phyloP scores from a whole-genome alignment of 768 basidiomycete genomes.

The Boletus huronensis region DNA sequence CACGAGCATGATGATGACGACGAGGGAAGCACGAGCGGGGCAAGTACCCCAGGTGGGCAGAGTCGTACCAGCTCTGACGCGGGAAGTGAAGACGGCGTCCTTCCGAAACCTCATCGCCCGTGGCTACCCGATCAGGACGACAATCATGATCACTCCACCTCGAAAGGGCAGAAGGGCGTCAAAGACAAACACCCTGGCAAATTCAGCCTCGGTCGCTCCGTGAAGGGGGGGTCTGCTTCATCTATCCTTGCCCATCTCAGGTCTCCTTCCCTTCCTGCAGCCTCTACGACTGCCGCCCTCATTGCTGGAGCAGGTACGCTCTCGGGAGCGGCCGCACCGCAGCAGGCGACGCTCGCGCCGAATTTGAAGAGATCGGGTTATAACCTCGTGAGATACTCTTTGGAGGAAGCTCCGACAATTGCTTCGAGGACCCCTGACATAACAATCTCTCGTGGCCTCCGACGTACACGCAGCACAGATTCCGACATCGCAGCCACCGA shows the following conservation, averaged over 20 bases:
- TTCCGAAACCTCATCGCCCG: conserved; percentile 17
- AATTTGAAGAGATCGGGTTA: conserved; percentile 63
- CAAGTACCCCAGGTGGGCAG: conserved; percentile 15
- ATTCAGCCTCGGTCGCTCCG: conserved; percentile 15
- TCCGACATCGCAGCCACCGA: conserved; percentile 3
- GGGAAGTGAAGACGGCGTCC: conserved; percentile 16
- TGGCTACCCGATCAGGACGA: conserved; percentile 19
- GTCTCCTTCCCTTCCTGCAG: conserved; percentile 19
- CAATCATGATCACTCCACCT: neutral
- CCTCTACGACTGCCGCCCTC: conserved; percentile 47
- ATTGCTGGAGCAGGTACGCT: conserved; percentile 68
- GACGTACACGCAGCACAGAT: conserved; percentile 12
- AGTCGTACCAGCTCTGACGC: conserved; percentile 23
- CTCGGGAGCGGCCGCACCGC: conserved; percentile 57
- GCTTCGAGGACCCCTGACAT: neutral
- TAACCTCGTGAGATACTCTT: conserved; percentile 53
- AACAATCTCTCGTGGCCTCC: conserved; percentile 4
- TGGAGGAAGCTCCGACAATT: conserved; percentile 9
- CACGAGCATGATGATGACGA: conserved; percentile 34
- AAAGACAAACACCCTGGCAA: conserved; percentile 2
- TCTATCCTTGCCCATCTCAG: conserved; percentile 24
- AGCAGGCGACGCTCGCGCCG: conserved; percentile 46
- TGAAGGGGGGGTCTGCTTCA: conserved; percentile 23
- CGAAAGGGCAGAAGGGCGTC: neutral
- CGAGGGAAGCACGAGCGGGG: conserved; percentile 21